Percentiles rank a stretch among this genome's conserved stretches.
Conservation (phyloP, 495 filamentous ascomycete species). For the Penicillium longicatenatum region DNA sequence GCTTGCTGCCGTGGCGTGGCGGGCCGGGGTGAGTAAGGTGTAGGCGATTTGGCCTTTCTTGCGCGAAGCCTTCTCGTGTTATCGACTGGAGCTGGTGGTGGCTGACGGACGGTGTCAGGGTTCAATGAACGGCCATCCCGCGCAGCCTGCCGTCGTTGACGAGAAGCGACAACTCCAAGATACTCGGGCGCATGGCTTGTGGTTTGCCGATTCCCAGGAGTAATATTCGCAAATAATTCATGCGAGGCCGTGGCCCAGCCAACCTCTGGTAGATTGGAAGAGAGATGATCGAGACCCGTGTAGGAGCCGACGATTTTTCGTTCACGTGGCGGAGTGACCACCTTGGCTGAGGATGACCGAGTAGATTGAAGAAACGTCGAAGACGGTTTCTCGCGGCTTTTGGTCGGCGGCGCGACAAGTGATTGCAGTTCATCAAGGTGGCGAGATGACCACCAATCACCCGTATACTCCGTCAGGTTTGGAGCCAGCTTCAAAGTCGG, state of each 20-base stretch:
- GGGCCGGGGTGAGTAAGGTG: constrained; percentile 36
- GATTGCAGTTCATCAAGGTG: constrained; percentile 68
- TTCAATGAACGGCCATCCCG: constrained; percentile 22
- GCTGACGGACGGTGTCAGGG: constrained; percentile 22
- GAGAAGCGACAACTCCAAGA: constrained; percentile 64
- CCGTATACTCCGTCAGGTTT: constrained; percentile 54
- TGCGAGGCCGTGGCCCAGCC: constrained; percentile 79
- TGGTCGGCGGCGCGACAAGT: constrained; percentile 52
- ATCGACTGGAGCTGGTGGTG: constrained; percentile 43
- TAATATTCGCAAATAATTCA: constrained; percentile 79
- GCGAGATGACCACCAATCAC: constrained; percentile 74
- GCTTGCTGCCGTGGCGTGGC: constrained; percentile 53
- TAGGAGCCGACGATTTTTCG: constrained; percentile 46
- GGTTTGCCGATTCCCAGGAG: constrained; percentile 71
- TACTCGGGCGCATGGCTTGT: constrained; percentile 75
- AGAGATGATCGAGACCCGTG: constrained; percentile 39
- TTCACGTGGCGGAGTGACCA: constrained; percentile 58
- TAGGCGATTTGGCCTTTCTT: constrained; percentile 61
- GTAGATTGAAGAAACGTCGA: constrained; percentile 76
- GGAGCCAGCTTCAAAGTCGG: too few relatives aligned
- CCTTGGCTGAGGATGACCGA: constrained; percentile 75
- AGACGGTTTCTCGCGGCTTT: constrained; percentile 51
- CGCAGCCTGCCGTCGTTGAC: constrained; percentile 60
- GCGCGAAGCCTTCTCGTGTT: constrained; percentile 72
- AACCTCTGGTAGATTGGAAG: constrained; percentile 74